phyloP scores from a whole-genome alignment of 1,139 yeast genomes.

The Yamadazyma aaseri region DNA sequence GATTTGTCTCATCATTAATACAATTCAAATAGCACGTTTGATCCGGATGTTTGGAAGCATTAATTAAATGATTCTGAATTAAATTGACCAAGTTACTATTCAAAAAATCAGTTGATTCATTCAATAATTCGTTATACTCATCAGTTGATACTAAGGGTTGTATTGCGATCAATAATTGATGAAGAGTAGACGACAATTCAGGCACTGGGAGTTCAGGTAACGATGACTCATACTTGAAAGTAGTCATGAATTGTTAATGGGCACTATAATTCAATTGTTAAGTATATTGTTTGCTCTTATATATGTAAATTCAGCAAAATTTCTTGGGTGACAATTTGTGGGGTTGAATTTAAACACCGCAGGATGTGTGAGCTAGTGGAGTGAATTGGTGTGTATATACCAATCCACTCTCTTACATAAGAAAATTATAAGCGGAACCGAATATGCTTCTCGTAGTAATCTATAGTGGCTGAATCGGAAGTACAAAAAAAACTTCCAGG shows the following conservation, averaged over 20 bases:
- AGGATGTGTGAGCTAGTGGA: no score
- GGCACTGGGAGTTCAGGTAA: conserved; percentile 60
- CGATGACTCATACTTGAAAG: conserved; percentile 21
- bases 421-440: neutral
- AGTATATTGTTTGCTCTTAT: no score
- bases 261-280: neutral
- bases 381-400: no score
- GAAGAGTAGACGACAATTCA: conserved; percentile 40
- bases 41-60: conserved; percentile 38
- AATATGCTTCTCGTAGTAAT: no score
- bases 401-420: neutral
- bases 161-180: conserved; percentile 47
- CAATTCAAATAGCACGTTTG: conserved; percentile 57
- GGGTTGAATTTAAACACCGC: conserved; percentile 1
- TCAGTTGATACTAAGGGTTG: conserved; percentile 48
- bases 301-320: no score
- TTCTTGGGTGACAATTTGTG: conserved; percentile 1
- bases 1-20: conserved; percentile 57
- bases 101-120: conserved; percentile 46
- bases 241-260: conserved; percentile 9
- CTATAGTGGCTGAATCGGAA: no score
- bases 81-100: conserved; percentile 38
- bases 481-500: no score
- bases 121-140: conserved; percentile 38
- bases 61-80: conserved; percentile 53